A percentile compares a stretch with the other conserved stretches of the same genome.
Conservation (phyloP, 768 basidiomycete species). For the Sistotremastrum suecicum region DNA sequence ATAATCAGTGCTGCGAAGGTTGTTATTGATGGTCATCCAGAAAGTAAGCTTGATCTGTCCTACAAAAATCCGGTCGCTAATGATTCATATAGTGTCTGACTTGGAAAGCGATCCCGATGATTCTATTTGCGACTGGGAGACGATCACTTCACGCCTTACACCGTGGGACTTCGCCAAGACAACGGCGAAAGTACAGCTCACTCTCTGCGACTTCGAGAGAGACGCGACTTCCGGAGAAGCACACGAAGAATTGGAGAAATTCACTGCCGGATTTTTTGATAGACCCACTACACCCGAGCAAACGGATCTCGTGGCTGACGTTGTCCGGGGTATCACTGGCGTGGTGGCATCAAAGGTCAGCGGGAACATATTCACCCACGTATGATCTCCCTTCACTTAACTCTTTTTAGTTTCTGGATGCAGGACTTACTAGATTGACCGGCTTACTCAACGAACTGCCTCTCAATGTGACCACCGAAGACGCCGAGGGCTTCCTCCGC, state of each 20-base stretch:
- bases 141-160: constrained; percentile 52
- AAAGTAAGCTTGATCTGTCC: not conserved
- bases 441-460: constrained; percentile 25
- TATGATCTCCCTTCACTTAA: too few species aligned
- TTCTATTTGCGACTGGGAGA: constrained; percentile 37
- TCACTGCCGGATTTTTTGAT: constrained; percentile 54
- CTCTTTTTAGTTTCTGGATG: too few species aligned
- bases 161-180: constrained; percentile 80
- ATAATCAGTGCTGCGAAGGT: too few species aligned
- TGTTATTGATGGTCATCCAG: too few species aligned
- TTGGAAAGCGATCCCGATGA: not conserved
- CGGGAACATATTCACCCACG: too few species aligned
- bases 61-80: not conserved
- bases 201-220: constrained; percentile 48
- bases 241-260: constrained; percentile 47
- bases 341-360: constrained; percentile 55
- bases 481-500: constrained; percentile 27
- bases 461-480: constrained; percentile 7
- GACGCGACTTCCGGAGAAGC: constrained; percentile 29
- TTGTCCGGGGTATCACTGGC: constrained; percentile 55
- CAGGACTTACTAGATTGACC: constrained; percentile 24
- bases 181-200: constrained; percentile 63
- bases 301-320: constrained; percentile 73
- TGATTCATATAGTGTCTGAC: not conserved
- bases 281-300: constrained; percentile 66